Evolutionary conservation across 441 rosid genomes (phyloP), one percentile per base, ranked within the genome.

Genomic region (Adansonia rubrostipa): DNA sequence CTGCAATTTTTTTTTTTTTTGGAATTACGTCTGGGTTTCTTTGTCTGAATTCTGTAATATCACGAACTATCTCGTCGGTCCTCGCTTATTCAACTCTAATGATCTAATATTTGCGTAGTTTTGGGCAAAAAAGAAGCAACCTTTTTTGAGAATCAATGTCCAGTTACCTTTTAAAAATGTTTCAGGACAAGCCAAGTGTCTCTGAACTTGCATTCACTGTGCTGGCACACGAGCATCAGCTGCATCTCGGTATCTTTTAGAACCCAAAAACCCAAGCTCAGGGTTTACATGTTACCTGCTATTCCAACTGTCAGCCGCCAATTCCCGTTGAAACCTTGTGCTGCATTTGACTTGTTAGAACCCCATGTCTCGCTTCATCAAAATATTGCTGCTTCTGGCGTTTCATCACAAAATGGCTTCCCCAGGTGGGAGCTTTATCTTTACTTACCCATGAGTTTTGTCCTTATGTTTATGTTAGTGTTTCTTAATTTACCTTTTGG

Each of bases 161-260:
- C 44, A 44, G 13, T 73, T 42, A 56, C 2, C 66, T 10, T 58
- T 58, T 54, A 17, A 50, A 62, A 70, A 19, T 5, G 47, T 85
- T 84, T 83, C 89, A 93, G 97, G 89, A 84, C 53, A 71, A 68
- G 45, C 71, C 87, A 36, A 24, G 68, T 76, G 44, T 73, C 81
- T 66, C 50, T 76, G 1, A n/a, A 70, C 69, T 79, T 82, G 77
- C 74, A 77, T 72, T 75, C 84, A 11, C 47, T 77, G 57, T 19
- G 28, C 61, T 77, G 65, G 20, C 58, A 69, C 15, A 81, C 74
- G 62, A 76, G 79, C 57, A n/a, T 81, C 40, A 71, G 51, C 53
- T 78, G 64, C 80, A 62, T 79, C 56, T 79, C 84, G 72, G 36
- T 77, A 68, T 80, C 76, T 84, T 71, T 84, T 65, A 86, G 60